These are phyloP conservation scores for Auriscalpium microsporum DNA, from an alignment of 768 basidiomycete species.

Conservation along the genomic window DNA sequence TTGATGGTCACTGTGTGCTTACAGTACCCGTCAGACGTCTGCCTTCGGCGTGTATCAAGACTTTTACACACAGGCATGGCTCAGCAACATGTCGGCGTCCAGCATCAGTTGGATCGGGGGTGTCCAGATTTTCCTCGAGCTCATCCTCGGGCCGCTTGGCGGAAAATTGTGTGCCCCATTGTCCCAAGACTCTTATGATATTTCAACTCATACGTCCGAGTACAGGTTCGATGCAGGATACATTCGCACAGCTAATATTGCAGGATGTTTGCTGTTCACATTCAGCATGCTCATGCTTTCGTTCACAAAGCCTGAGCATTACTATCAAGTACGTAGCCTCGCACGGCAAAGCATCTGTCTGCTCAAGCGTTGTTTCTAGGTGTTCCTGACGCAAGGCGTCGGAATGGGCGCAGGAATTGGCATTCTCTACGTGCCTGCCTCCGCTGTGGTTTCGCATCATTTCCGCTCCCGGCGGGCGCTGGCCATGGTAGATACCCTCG, in stretches of 20 bases:
- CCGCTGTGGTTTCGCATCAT: background rate
- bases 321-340: background rate
- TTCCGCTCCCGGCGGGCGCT: background rate
- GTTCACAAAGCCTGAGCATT: background rate
- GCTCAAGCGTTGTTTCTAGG: background rate
- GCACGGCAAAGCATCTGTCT: too few species aligned
- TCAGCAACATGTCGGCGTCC: background rate
- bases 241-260: background rate
- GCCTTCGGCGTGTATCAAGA: constrained; percentile 1
- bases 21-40: background rate
- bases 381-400: background rate
- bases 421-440: background rate
- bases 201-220: background rate
- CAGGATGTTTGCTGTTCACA: background rate
- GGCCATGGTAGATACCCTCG: background rate
- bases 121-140: background rate
- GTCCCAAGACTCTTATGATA: background rate
- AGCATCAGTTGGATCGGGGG: background rate
- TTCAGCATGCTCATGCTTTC: background rate
- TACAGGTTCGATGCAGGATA: background rate
- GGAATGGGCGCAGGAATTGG: constrained; percentile 1
- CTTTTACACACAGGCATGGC: background rate
- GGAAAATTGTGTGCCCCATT: background rate
- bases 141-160: background rate
- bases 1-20: background rate